phyloP scores from a whole-genome alignment of 1,284 basidiomycete genomes.

The Schizophyllum amplum region DNA sequence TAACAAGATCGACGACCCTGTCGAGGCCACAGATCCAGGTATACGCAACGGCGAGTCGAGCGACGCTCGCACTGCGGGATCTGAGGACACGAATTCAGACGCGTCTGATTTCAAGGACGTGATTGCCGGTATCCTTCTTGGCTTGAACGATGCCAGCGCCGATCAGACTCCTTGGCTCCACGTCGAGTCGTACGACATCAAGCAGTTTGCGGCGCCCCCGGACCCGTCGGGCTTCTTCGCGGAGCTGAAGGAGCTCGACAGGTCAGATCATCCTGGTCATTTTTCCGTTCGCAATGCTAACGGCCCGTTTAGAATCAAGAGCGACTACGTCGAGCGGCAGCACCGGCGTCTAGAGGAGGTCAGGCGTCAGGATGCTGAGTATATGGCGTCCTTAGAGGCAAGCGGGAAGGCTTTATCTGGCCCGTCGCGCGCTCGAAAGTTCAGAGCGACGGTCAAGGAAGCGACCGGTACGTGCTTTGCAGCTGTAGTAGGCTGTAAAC shows the following conservation, averaged over 20 bases:
- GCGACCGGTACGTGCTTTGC: neutral
- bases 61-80: no score
- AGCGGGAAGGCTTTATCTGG: neutral
- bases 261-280: neutral
- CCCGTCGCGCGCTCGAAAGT: neutral
- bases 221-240: neutral
- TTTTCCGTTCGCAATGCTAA: neutral
- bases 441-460: neutral
- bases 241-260: neutral
- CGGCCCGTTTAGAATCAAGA: neutral
- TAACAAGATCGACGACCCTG: no score
- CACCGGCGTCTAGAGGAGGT: neutral
- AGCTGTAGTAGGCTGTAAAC: no score
- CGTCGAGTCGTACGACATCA: neutral
- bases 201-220: neutral
- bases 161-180: neutral
- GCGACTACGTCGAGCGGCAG: neutral
- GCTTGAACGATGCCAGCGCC: neutral
- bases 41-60: no score
- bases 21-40: no score
- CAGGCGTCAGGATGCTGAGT: neutral
- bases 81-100: neutral
- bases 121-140: neutral
- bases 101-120: neutral
- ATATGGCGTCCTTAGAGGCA: neutral